Evolutionary conservation across 108 stramenopile species (phyloP).

Genomic region (Cyclostephanos invisitatus): DNA sequence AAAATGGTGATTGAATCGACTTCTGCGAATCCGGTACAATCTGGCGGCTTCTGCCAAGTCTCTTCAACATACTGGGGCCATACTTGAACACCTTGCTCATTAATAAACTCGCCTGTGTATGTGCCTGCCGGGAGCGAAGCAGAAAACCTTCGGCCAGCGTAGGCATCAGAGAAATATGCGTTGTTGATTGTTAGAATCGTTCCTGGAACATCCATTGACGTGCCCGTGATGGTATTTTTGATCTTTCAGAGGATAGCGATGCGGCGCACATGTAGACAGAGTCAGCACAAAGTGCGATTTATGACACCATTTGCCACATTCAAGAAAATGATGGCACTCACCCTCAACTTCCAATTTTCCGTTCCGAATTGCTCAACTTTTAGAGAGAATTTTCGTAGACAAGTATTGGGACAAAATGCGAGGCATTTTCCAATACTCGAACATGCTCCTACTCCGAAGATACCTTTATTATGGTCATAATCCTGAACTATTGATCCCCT

Average conservation of each 20-base stretch:
- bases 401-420: constrained; percentile 41
- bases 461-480: constrained; percentile 10
- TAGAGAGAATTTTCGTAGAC: constrained; percentile 39
- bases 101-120: constrained; percentile 44
- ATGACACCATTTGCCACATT: neutral
- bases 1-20: constrained; percentile 29
- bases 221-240: constrained; percentile 15
- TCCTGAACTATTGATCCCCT: constrained; percentile 25
- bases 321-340: constrained; percentile 5
- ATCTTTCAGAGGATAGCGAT: constrained; percentile 7
- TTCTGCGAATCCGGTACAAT: constrained; percentile 29
- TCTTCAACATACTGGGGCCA: constrained; percentile 55
- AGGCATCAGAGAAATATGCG: constrained; percentile 16
- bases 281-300: neutral
- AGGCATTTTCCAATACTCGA: constrained; percentile 22
- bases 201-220: constrained; percentile 18
- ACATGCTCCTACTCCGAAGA: constrained; percentile 22
- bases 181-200: constrained; percentile 19
- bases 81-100: constrained; percentile 25
- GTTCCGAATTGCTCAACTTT: constrained; percentile 48
- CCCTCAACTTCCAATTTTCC: constrained; percentile 32
- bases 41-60: constrained; percentile 36
- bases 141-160: constrained; percentile 26
- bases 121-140: constrained; percentile 47
- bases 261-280: neutral